Conservation (phyloP, 2,329 filamentous ascomycete genomes). For the Aspergillus tubingensis region DNA sequence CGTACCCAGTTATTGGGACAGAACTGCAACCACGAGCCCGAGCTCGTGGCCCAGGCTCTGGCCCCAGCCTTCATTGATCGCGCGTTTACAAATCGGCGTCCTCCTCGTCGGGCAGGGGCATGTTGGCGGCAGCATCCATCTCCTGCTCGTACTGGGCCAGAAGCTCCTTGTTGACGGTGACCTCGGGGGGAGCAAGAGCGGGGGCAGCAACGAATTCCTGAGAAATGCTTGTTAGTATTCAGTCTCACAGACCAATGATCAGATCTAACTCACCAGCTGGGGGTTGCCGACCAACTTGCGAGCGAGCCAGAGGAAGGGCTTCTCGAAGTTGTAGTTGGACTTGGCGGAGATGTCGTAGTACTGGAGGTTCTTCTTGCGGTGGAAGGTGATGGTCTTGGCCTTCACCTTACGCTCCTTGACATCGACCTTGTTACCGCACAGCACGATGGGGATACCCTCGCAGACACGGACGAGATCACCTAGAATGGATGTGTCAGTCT, state of each 20-base stretch:
- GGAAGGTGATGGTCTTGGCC: conserved; percentile 99
- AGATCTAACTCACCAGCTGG: conserved; percentile 64
- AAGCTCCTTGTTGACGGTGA: conserved; percentile 80
- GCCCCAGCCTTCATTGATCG: conserved; percentile 17
- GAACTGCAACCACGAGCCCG: conserved; percentile 8
- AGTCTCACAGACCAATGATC: conserved; percentile 3
- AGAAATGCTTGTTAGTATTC: conserved; percentile 23
- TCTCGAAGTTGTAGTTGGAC: conserved; percentile 99
- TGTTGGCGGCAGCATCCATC: conserved; percentile 76
- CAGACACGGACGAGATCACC: conserved; percentile 98
- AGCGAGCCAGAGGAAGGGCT: conserved; percentile 99
- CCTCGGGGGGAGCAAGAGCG: conserved; percentile 90
- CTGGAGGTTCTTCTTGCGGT: conserved; percentile 99
- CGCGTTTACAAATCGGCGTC: conserved; percentile 63
- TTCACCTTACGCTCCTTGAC: conserved; percentile 99
- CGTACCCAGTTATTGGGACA: conserved; percentile 22
- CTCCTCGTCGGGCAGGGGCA: conserved; percentile 93
- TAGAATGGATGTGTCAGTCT: conserved; percentile 41
- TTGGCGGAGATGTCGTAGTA: conserved; percentile 99
- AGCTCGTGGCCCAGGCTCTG: conserved; percentile 7
- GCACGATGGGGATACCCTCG: conserved; percentile 98
- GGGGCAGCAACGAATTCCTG: conserved; percentile 96
- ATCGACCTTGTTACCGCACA: conserved; percentile 99
- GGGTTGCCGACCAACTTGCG: conserved; percentile 98
- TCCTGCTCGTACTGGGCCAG: conserved; percentile 82